A percentile compares a stretch with the other conserved stretches of the same genome.
Conservation (phyloP, 2,329 filamentous ascomycete genomes). For the Dothistroma septosporum region DNA sequence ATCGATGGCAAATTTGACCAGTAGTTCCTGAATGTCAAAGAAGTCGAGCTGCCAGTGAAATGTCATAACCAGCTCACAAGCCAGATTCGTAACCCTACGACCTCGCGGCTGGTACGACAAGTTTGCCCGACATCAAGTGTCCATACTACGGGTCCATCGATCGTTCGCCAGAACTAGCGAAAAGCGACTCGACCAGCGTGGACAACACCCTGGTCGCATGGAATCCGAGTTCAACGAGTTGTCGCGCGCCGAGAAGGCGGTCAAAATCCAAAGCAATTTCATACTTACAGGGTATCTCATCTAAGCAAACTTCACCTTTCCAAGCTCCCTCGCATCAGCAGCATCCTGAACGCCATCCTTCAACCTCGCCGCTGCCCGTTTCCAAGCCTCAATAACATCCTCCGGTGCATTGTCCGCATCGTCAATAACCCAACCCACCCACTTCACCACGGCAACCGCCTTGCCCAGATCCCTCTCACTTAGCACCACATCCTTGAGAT, state of each 20-base stretch:
- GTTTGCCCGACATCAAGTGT: too few species aligned
- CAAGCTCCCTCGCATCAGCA: conserved; percentile 44
- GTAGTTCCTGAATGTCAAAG: too few species aligned
- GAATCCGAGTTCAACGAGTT: not conserved
- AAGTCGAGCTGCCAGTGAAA: not conserved
- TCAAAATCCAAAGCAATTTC: not conserved
- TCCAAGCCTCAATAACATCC: conserved; percentile 33
- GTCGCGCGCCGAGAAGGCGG: not conserved
- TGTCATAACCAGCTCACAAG: too few species aligned
- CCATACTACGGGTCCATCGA: too few species aligned
- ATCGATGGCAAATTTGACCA: too few species aligned
- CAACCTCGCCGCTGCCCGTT: conserved; percentile 38
- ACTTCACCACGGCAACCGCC: conserved; percentile 63
- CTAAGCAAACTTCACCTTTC: conserved; percentile 39
- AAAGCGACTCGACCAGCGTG: not conserved
- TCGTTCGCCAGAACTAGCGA: too few species aligned
- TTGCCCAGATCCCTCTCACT: conserved; percentile 78
- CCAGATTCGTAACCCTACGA: too few species aligned
- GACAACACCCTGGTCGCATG: not conserved
- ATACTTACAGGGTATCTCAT: not conserved
- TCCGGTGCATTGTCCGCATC: conserved; percentile 10
- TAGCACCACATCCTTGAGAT: conserved; percentile 64
- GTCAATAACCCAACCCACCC: conserved; percentile 49
- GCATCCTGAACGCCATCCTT: conserved; percentile 43
- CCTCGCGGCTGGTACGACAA: too few species aligned